Evolutionary conservation across 2,329 filamentous ascomycete genomes (phyloP), one percentile per base, ranked within the genome.

Genomic region (Neurospora sp.): DNA sequence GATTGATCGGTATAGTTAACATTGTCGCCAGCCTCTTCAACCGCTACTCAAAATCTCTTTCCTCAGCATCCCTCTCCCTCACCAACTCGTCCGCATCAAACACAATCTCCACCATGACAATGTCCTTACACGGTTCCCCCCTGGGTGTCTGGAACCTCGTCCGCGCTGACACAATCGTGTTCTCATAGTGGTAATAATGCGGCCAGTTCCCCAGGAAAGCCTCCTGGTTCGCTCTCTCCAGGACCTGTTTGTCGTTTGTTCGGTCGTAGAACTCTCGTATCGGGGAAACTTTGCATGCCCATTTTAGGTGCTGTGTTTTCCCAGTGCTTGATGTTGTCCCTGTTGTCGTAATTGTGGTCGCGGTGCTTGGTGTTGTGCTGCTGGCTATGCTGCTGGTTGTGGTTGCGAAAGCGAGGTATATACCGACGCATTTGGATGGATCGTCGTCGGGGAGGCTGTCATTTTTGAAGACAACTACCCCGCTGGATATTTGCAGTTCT

Each of bases 101-200:
- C 6, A 73, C 69, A 38, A 74, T 66, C 68, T 74, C 73, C 7
- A 72, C 72, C 72, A 73, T 73, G 8, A 74, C 67, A 2, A 33
- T 69, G 11, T 71, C 52, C 15, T 13, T 68, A 2, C 67, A 68
- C 7, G 69, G 69, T 4, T 71, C 68, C 4, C 68, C 71, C 11
- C 11, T 39, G 2, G 67, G 62, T 4, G 72, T 68, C 33, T 68
- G 13, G 28, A 74, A 72, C 33, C 43, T 62, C 5, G 71, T 72
- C 36, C 68, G 68, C 4, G 71, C 73, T n/a, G 71, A 68, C 3
- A 72, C 71, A 9, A 72, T 69, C 6, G 66, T 69, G 19, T 70
- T 70, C 8, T 46, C 71, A 9, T 23, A 13, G 39, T 66, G 70
- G n/a, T 72, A 38, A 28, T 72, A 72, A 8, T 69, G 70, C 13